Percentiles rank a stretch among this genome's conserved stretches.
phyloP scores from a whole-genome alignment of 306 rosid species.

The Prunus campanulata region DNA sequence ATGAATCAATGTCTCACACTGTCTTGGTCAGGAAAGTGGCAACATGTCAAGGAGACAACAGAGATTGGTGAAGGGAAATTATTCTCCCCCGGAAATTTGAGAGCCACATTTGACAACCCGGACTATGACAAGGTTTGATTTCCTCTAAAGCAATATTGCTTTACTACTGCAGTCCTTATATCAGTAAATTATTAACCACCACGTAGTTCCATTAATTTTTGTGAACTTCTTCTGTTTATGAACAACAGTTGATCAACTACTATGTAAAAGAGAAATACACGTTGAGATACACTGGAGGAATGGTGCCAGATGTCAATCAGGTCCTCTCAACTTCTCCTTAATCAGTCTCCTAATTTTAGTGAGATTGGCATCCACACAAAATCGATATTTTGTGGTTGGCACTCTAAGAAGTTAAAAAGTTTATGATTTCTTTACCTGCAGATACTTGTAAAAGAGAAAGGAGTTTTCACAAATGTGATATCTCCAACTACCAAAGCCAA shows the following conservation, averaged over 20 bases:
- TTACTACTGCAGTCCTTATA: background rate
- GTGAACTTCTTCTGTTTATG: background rate
- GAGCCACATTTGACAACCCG: slow-evolving; percentile 92
- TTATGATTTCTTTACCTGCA: slow-evolving; percentile 17
- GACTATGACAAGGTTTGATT: slow-evolving; percentile 66
- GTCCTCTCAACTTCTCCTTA: slow-evolving; percentile 22
- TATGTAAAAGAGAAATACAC: slow-evolving; percentile 90
- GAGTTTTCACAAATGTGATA: slow-evolving; percentile 84
- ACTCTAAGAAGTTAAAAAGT: background rate
- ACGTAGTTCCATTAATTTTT: background rate
- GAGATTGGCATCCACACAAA: background rate
- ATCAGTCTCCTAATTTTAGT: background rate
- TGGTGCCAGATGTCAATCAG: slow-evolving; percentile 99
- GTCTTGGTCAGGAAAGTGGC: slow-evolving; percentile 86
- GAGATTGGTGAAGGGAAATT: slow-evolving; percentile 91
- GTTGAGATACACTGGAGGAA: slow-evolving; percentile 97
- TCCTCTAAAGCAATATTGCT: background rate
- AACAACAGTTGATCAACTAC: slow-evolving; percentile 68
- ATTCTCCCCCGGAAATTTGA: slow-evolving; percentile 97
- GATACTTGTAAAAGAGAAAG: slow-evolving; percentile 95
- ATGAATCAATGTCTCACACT: background rate
- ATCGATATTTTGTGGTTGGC: background rate
- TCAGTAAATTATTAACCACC: background rate
- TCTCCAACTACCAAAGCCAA: slow-evolving; percentile 94
- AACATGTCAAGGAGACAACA: slow-evolving; percentile 92